phyloP scores from a whole-genome alignment of 1,284 basidiomycete species.

The Cutaneotrichosporon curvatum region DNA sequence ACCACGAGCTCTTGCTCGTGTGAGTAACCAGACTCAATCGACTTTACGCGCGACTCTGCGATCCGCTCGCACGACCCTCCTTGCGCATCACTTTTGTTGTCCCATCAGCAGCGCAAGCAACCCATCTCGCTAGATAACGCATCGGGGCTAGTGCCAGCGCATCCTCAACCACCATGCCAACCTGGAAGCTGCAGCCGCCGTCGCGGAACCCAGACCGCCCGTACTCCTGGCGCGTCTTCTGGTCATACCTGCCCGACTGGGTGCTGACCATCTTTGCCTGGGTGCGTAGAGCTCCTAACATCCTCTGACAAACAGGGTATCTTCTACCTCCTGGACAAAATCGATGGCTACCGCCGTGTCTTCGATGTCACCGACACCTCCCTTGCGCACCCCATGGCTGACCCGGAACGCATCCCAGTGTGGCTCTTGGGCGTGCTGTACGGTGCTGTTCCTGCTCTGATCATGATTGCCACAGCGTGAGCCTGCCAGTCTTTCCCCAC shows the following conservation, averaged over 20 bases:
- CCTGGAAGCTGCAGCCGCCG: too few relatives aligned
- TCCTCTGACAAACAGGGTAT: conserved; percentile 39
- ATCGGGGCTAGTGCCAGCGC: too few relatives aligned
- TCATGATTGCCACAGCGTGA: conserved; percentile 62
- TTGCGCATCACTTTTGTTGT: too few relatives aligned
- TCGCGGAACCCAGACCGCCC: background rate
- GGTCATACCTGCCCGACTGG: conserved; percentile 44
- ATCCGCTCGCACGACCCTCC: too few relatives aligned
- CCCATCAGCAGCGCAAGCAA: too few relatives aligned
- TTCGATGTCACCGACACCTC: conserved; percentile 76
- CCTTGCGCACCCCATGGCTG: conserved; percentile 60
- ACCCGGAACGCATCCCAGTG: conserved; percentile 78
- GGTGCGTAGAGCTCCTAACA: conserved; percentile 29
- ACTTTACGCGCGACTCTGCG: too few relatives aligned
- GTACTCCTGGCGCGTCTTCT: conserved; percentile 24
- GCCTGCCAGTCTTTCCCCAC: conserved; percentile 6
- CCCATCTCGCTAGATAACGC: too few relatives aligned
- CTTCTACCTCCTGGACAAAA: conserved; percentile 65
- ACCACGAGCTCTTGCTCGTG: too few relatives aligned
- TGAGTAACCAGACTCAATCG: too few relatives aligned
- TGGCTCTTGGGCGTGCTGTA: conserved; percentile 61
- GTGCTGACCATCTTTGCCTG: conserved; percentile 41
- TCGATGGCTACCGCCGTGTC: conserved; percentile 72
- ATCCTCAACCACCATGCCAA: too few relatives aligned
- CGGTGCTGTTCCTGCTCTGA: conserved; percentile 59